Percentiles rank a stretch among this genome's conserved stretches.
phyloP scores from a whole-genome alignment of 805 yeast genomes.

The Yarrowia porcina region DNA sequence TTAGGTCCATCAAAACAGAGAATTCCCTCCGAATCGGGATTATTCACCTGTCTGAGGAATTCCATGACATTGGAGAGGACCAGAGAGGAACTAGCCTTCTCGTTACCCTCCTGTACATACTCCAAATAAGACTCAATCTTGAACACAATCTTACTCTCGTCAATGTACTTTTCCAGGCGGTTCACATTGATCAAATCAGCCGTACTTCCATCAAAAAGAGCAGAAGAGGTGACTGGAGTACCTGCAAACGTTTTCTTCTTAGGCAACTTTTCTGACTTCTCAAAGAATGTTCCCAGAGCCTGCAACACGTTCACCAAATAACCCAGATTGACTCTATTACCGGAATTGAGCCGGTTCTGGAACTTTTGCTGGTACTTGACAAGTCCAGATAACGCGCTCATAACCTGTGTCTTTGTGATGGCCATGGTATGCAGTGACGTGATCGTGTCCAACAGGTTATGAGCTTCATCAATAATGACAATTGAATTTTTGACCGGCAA shows the following conservation, averaged over 20 bases:
- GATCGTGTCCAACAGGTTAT: conserved; percentile 76
- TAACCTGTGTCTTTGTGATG: conserved; percentile 51
- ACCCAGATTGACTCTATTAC: conserved; percentile 52
- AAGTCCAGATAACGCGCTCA: conserved; percentile 47
- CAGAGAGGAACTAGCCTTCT: conserved; percentile 44
- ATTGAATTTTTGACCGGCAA: conserved; percentile 61
- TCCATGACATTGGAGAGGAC: conserved; percentile 61
- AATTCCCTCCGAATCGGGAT: conserved; percentile 78
- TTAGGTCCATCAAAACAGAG: conserved; percentile 57
- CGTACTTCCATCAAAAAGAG: conserved; percentile 56
- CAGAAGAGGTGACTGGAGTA: conserved; percentile 47
- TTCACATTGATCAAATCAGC: conserved; percentile 71
- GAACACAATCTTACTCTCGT: conserved; percentile 71
- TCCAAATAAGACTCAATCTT: conserved; percentile 70
- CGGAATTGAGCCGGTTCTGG: conserved; percentile 59
- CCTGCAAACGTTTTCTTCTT: conserved; percentile 49
- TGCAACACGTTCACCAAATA: conserved; percentile 62
- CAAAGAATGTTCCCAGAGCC: conserved; percentile 54
- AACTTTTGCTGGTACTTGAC: conserved; percentile 58
- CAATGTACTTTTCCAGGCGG: conserved; percentile 61
- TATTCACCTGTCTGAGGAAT: conserved; percentile 61
- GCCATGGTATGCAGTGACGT: conserved; percentile 63
- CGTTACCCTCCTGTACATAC: conserved; percentile 25
- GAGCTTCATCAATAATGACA: conserved; percentile 89
- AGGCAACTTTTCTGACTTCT: conserved; percentile 30